phyloP scores from a whole-genome alignment of 1,139 yeast genomes.

The Suhomyces choctaworum region DNA sequence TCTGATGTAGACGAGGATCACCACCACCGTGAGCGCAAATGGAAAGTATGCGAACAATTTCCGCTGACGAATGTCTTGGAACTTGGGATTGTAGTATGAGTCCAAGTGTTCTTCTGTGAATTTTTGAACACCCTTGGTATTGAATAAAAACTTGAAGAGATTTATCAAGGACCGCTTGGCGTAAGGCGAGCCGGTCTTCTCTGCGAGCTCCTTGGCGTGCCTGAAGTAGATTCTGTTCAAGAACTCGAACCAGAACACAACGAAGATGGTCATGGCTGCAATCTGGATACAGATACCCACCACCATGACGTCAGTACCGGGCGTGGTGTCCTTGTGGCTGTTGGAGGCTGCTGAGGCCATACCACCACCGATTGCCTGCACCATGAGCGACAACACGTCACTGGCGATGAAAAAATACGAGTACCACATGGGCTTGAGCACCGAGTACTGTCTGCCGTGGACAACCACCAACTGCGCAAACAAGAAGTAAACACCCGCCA shows the following conservation, averaged over 20 bases:
- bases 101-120: slow-evolving; percentile 32
- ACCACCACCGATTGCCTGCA: slow-evolving; percentile 87
- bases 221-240: slow-evolving; percentile 46
- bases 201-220: slow-evolving; percentile 20
- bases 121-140: slow-evolving; percentile 24
- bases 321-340: slow-evolving; percentile 32
- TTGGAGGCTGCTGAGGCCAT: slow-evolving; percentile 60
- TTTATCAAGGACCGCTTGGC: slow-evolving; percentile 29
- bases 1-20: slow-evolving; percentile 63
- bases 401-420: slow-evolving; percentile 65
- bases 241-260: slow-evolving; percentile 57
- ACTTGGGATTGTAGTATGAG: slow-evolving; percentile 40
- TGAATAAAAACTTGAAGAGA: slow-evolving; percentile 32
- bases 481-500: slow-evolving; percentile 83
- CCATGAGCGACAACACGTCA: slow-evolving; percentile 66
- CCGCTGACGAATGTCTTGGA: slow-evolving; percentile 39
- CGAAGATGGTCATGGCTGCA: slow-evolving; percentile 65
- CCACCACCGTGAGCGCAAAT: slow-evolving; percentile 51
- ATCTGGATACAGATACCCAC: slow-evolving; percentile 84
- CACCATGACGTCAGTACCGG: slow-evolving; percentile 76
- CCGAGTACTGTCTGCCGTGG: slow-evolving; percentile 63
- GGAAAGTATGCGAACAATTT: slow-evolving; percentile 51
- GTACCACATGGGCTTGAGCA: slow-evolving; percentile 73
- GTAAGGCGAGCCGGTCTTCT: slow-evolving; percentile 21
- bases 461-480: slow-evolving; percentile 73